These are phyloP conservation scores for Kalanchoe fedtschenkoi DNA, from an alignment of 164 flowering plant species.

Conservation along the genomic window DNA sequence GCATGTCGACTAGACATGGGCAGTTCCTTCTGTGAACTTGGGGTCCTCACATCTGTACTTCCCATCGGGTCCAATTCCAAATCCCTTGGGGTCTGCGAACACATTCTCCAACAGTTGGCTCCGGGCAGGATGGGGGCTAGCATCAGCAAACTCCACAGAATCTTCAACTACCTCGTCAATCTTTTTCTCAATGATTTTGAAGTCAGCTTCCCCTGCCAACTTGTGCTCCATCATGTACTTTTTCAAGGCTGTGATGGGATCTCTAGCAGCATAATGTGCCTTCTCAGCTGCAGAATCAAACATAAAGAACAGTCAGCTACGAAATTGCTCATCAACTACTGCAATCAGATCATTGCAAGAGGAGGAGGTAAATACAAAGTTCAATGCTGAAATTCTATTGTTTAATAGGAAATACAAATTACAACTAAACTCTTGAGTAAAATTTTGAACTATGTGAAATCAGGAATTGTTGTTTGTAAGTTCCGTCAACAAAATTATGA, in stretches of 20 bases:
- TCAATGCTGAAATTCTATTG: no score
- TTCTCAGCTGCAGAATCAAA: conserved; percentile 62
- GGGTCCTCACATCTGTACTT: conserved; percentile 91
- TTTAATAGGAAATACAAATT: no score
- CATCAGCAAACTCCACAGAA: conserved; percentile 57
- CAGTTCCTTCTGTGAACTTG: conserved; percentile 86
- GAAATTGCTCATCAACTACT: conserved; percentile 16
- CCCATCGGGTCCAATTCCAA: conserved; percentile 80
- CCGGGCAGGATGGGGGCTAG: conserved; percentile 40
- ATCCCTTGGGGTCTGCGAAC: conserved; percentile 64
- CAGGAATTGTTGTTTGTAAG: no score
- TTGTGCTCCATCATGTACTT: conserved; percentile 65
- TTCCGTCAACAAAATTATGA: no score
- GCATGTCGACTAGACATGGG: conserved; percentile 47
- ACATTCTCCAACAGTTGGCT: conserved; percentile 57
- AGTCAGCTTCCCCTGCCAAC: conserved; percentile 57
- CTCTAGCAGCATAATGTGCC: conserved; percentile 71
- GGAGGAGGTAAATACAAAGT: neutral
- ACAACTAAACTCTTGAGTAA: no score
- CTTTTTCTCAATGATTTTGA: conserved; percentile 73
- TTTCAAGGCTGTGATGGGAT: conserved; percentile 76
- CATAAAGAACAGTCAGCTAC: no score
- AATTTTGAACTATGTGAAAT: no score
- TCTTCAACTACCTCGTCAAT: conserved; percentile 58
- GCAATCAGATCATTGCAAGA: neutral